These are phyloP conservation scores for Backusella morwellensis DNA, from an alignment of 192 early-diverging fungal genomes.

Conservation along the genomic window DNA sequence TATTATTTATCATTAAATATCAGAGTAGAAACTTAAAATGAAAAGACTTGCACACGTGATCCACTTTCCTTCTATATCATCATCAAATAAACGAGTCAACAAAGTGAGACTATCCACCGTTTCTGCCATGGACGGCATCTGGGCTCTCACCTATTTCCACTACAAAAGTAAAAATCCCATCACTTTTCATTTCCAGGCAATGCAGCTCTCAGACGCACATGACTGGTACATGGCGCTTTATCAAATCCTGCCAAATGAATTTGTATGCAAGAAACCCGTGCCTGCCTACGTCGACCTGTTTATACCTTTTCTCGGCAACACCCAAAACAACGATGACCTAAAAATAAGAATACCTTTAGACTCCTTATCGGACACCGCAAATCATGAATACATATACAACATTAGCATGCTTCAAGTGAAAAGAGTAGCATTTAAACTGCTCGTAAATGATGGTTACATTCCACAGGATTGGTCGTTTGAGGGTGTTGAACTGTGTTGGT, in stretches of 20 bases:
- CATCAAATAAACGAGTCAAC: neutral
- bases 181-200: neutral
- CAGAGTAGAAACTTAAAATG: neutral
- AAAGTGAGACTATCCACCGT: neutral
- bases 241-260: neutral
- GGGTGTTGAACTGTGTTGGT: neutral
- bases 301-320: neutral
- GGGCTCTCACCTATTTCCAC: neutral
- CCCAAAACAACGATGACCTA: neutral
- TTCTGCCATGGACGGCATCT: neutral
- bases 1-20: neutral
- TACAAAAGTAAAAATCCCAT: neutral
- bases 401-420: neutral
- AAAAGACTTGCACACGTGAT: conserved; percentile 6
- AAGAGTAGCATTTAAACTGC: neutral
- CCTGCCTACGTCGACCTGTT: conserved; percentile 5
- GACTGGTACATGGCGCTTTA: conserved; percentile 7
- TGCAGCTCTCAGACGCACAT: neutral
- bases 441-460: neutral
- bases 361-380: neutral
- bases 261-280: neutral
- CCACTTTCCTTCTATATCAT: neutral
- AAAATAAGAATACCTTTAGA: neutral
- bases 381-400: neutral
- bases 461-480: neutral